Percentiles rank a stretch among this genome's conserved stretches.
Conservation (phyloP, 164 flowering plant genomes). For the Cinnamomum chago region DNA sequence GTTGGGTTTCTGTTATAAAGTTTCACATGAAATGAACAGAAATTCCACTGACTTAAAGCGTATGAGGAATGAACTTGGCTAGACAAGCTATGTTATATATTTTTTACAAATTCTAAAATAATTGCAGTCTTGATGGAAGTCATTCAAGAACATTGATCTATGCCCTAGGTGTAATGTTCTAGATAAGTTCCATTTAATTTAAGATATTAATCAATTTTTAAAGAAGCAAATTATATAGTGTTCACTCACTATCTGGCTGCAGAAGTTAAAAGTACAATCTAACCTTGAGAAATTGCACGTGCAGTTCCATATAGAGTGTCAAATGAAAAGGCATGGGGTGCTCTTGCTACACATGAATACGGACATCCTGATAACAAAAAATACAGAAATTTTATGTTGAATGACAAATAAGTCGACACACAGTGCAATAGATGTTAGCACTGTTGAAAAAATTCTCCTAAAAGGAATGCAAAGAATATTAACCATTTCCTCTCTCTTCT, state of each 20-base stretch:
- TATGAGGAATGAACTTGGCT: not conserved
- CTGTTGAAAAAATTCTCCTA: not conserved
- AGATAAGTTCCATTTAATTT: not conserved
- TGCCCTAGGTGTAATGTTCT: not conserved
- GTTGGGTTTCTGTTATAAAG: not conserved
- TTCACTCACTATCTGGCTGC: not conserved
- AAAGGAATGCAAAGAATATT: not conserved
- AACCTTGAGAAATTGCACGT: constrained; percentile 77
- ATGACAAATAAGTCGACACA: not conserved
- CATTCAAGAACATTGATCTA: too few species aligned
- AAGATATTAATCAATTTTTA: not conserved
- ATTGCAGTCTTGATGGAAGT: not conserved
- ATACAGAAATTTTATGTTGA: not conserved
- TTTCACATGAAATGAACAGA: not conserved
- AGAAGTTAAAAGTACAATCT: not conserved
- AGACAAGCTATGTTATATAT: not conserved
- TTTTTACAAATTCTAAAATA: not conserved
- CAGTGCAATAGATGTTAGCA: not conserved
- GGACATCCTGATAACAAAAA: constrained; percentile 58
- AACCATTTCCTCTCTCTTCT: not conserved
- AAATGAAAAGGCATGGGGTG: constrained; percentile 76
- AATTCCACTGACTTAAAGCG: not conserved
- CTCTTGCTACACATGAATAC: constrained; percentile 72
- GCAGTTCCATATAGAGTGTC: constrained; percentile 61
- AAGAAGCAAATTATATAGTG: not conserved